Conservation (phyloP, 345 rosid genomes). For the Garcia nutans region DNA sequence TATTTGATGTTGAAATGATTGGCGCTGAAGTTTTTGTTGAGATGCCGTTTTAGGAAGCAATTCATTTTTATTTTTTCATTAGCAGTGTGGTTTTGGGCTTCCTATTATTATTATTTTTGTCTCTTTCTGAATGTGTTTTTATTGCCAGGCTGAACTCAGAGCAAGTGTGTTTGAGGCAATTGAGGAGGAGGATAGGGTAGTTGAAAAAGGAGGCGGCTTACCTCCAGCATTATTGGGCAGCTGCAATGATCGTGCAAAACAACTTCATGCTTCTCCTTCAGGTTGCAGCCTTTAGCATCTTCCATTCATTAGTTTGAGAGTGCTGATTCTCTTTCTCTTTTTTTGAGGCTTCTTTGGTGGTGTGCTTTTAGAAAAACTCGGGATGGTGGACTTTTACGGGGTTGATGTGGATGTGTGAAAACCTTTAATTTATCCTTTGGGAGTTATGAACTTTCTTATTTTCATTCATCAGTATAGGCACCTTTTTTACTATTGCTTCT, state of each 20-base stretch:
- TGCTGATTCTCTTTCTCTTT: constrained; percentile 6
- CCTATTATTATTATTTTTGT: neutral
- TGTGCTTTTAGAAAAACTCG: neutral
- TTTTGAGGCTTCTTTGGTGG: neutral
- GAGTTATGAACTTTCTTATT: neutral
- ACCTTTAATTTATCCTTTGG: neutral
- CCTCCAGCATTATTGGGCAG: constrained; percentile 94
- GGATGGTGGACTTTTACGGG: neutral
- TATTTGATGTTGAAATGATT: neutral
- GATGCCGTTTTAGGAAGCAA: neutral
- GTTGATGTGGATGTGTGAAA: neutral
- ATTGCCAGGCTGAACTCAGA: constrained; percentile 81
- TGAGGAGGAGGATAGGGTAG: constrained; percentile 85
- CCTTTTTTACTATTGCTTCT: neutral
- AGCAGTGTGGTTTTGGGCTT: neutral
- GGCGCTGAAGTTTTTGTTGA: neutral
- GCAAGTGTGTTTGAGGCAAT: constrained; percentile 98
- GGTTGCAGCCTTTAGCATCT: constrained; percentile 39
- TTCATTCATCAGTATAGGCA: neutral
- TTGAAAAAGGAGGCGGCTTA: constrained; percentile 71
- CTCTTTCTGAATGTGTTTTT: neutral
- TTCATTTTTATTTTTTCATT: neutral
- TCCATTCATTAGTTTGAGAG: neutral
- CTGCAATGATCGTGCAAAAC: constrained; percentile 88
- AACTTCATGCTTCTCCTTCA: constrained; percentile 92